Conservation (phyloP, 176 grass and related monocot species). For the Calamus simplicifolius region DNA sequence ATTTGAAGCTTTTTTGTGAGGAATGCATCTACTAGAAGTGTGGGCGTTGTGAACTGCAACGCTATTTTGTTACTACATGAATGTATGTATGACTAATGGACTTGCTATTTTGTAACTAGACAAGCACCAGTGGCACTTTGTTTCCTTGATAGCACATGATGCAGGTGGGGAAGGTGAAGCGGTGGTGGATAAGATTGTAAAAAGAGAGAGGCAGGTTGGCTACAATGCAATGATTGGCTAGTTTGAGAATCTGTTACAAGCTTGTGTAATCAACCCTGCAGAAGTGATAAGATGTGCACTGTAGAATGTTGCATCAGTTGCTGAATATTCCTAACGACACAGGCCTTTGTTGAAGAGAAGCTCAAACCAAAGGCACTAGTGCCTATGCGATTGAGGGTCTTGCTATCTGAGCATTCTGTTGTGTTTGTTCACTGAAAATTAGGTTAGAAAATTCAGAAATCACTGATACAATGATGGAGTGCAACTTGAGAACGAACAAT, state of each 20-base stretch:
- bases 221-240: constrained; percentile 85
- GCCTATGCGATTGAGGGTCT: constrained; percentile 27
- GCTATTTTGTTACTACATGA: no score
- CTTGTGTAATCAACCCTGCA: constrained; percentile 77
- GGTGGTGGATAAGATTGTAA: constrained; percentile 67
- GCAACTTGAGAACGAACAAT: neutral
- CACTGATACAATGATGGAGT: neutral
- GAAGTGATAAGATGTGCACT: constrained; percentile 77
- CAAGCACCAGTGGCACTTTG: constrained; percentile 46
- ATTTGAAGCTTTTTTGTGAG: no score
- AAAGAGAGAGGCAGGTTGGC: constrained; percentile 65
- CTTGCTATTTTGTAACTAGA: neutral
- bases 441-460: neutral
- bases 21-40: no score
- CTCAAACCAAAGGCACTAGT: constrained; percentile 45
- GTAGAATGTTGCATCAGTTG: constrained; percentile 58
- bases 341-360: constrained; percentile 92
- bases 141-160: constrained; percentile 18
- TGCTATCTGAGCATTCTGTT: constrained; percentile 14
- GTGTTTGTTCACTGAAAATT: no score
- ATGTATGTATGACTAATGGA: no score
- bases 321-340: constrained; percentile 82
- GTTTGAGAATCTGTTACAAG: constrained; percentile 73
- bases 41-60: no score
- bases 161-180: constrained; percentile 85